Evolutionary conservation across 2,329 filamentous ascomycete species (phyloP), one percentile per base, ranked within the genome.

Genomic region (Penicillium decumbens): DNA sequence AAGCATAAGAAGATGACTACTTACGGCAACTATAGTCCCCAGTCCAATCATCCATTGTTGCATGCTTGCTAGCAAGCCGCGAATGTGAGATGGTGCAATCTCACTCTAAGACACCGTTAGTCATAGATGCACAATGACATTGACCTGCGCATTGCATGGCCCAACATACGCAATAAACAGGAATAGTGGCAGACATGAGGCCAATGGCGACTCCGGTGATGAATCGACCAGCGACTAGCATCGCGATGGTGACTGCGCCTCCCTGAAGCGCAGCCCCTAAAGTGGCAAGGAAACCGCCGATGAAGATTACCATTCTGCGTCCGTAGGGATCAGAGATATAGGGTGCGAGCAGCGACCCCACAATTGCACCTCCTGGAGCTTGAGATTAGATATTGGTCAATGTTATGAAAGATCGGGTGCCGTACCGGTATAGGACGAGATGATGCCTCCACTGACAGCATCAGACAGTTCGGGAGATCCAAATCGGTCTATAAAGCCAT

Each of bases 141-240:
- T 37, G 15, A 37, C 15, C 4, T 15, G 12, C 38, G 23, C 20
- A 41, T 12, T 20, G 12, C 15, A 27, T 15, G 6, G 42, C 3
- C 9, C 33, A 37, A 37, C 65, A 47, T 59, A 70, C 66, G 46
- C 72, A 73, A 55, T 77, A 77, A 41, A 77, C 71, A 2, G 75
- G 75, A 20, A 77, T 70, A 0, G 71, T 74, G 28, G 72, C 69
- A 1, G 75, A 75, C 58, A 77, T 68, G 43, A 75, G 63, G 3
- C 77, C 77, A n/a, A 79, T 68, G 1, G 75, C 76, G 10, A 77
- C 47, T 4, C 77, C 77, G 9, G 75, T 76, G 51, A 78, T 72
- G 53, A 76, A 73, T 47, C 77, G 72, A 6, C 76, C 77, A n/a
- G 70, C 61, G 32, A 79, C 75, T 9, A 79, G 61, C 71, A 77